A percentile compares a stretch with the other conserved stretches of the same genome.
phyloP scores from a whole-genome alignment of 1,139 yeast species.

The Pneumocystis murina region DNA sequence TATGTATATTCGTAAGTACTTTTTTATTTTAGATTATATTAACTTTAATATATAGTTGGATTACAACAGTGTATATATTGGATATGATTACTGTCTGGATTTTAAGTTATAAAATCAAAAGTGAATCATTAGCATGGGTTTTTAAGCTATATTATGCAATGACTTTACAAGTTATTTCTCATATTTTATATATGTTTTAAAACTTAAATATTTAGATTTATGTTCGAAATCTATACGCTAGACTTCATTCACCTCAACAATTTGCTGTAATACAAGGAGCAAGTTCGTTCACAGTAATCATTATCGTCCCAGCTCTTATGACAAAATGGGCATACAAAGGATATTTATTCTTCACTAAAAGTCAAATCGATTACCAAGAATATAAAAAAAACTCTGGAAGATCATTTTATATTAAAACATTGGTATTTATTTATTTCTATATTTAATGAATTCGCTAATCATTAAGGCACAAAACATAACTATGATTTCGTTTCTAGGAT shows the following conservation, averaged over 20 bases:
- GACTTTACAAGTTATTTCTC: slow-evolving; percentile 4
- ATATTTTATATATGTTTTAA: neutral
- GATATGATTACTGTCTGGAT: slow-evolving; percentile 11
- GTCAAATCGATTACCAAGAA: slow-evolving; percentile 1
- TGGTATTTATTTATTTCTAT: slow-evolving; percentile 1
- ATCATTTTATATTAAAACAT: slow-evolving; percentile 11
- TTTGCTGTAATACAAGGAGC: slow-evolving; percentile 14
- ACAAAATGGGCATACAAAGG: slow-evolving; percentile 5
- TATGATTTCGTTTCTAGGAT: slow-evolving; percentile 13
- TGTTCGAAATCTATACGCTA: slow-evolving; percentile 13
- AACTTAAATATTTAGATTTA: slow-evolving; percentile 7
- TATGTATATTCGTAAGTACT: slow-evolving; percentile 11
- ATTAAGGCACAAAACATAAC: slow-evolving; percentile 10
- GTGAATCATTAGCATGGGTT: slow-evolving; percentile 9
- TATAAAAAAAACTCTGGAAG: slow-evolving; percentile 11
- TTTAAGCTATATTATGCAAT: slow-evolving; percentile 12
- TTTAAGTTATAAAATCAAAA: slow-evolving; percentile 7
- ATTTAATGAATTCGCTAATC: neutral
- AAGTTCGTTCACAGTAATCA: slow-evolving; percentile 10
- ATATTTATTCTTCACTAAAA: slow-evolving; percentile 1
- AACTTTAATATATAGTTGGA: slow-evolving; percentile 4
- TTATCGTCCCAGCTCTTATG: slow-evolving; percentile 10
- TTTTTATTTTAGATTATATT: slow-evolving; percentile 1
- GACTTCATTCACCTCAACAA: slow-evolving; percentile 13
- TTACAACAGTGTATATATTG: slow-evolving; percentile 6